Base-by-base conservation (phyloP, 2,329 filamentous ascomycete genomes). In the Exophiala lecanii-corni region DNA sequence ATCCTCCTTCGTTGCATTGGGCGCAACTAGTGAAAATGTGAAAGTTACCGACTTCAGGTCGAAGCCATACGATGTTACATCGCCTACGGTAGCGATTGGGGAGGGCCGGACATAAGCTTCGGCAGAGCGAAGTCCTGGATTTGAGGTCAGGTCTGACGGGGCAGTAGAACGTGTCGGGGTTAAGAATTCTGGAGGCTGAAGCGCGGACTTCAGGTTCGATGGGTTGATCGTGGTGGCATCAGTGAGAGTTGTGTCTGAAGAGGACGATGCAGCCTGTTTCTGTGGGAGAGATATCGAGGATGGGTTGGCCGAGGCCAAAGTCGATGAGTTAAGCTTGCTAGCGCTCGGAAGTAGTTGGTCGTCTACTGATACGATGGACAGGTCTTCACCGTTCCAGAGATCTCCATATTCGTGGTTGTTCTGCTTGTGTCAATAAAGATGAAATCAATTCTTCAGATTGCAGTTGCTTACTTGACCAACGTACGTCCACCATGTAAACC, bases 361-460 rank as follows among this genome's bases (percentile, higher is more conserved):
- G 60, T 98, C 89, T 4, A 79, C 56, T 0, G 88, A 96, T 60
- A 81, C 84, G 41, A 98, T 92, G 4, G 89, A 96, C 23, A 98
- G 68, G 62, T 98, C 92, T 64, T 98, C 92, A 35, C 92, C 92
- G 55, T 98, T 98, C 92, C 92, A 98, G 53, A 88, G 81, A 58
- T 98, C 92, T 41, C 92, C 92, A 67, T 86, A 83, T 59, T 83
- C 73, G 60, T 98, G 92, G 49, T 84, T 83, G 61, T 97, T 98
- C 75, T 86, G 53, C 9, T 34, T 34, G 15, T 9, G 20, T 17
- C 10, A 37, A 17, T 51, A 18, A 45, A 34, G 13, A 26, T 9
- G 16, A 5, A 19, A 16, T n/a, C n/a, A n/a, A n/a, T n/a, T n/a
- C n/a, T n/a, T n/a, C n/a, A n/a, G n/a, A n/a, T n/a, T n/a, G n/a